Evolutionary conservation across 352 stramenopile species (phyloP), one percentile per base, ranked within the genome.

Genomic region (Aphanomyces stellatus): DNA sequence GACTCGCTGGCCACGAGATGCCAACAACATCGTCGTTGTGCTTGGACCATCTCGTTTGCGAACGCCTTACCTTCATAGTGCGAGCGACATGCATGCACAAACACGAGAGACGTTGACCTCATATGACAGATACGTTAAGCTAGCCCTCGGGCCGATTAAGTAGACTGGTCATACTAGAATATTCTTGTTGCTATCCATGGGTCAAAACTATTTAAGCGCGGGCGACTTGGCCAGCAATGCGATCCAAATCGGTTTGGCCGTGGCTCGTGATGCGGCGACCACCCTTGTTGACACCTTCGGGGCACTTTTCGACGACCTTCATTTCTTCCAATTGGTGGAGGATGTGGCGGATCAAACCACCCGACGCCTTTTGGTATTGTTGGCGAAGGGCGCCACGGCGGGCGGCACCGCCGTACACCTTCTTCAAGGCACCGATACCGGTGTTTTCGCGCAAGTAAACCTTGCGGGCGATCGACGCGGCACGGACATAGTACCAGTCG

Each of bases 401-500:
- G 35, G 83, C 92, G 51, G 85, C 86, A 61, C 96, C 96, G 77
- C 97, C 97, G 81, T 99, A 99, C 78, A 97, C 97, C 80, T 99
- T 99, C 79, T 96, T 95, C 42, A 99, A 81, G 60, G 92, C 91
- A 72, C 97, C 97, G 33, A 99, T 87, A 77, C 97, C 97, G 56
- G 96, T 90, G 76, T 98, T 95, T 68, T 97, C 96, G 70, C 94
- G 91, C 57, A 99, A 81, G 89, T 99, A 99, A 41, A 99, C 88
- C 88, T 98, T 98, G 72, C 97, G 94, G 41, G 96, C 96, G 73
- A 99, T 98, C 60, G 96, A 98, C 43, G 96, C 87, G 59, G 96
- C 96, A 71, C 97, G 94, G 72, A 99, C 93, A 86, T 98, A 99
- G 84, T 99, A 99, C 97, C 97, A 99, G 85, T 99, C 97, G 69